A percentile compares a stretch with the other conserved stretches of the same genome.
These are phyloP conservation scores for Phytophthora pisi DNA, from an alignment of 352 stramenopile genomes.

Conservation along the genomic window DNA sequence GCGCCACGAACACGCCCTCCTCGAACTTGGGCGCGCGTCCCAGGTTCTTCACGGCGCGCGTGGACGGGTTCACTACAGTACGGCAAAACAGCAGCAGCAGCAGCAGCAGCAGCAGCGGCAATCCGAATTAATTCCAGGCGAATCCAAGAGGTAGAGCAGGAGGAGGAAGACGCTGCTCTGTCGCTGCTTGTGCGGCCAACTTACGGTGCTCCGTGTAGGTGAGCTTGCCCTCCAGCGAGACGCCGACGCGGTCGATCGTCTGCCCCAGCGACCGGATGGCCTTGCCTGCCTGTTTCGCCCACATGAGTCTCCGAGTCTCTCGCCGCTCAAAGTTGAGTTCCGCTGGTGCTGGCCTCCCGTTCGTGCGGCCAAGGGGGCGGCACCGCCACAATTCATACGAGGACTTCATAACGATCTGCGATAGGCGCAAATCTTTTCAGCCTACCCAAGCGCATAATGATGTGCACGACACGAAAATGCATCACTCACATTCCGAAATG, in stretches of 20 bases:
- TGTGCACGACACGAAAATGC: slow-evolving; percentile 11
- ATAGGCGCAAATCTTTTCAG: slow-evolving; percentile 5
- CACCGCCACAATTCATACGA: slow-evolving; percentile 23
- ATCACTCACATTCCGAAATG: slow-evolving; percentile 12
- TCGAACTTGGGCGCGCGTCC: slow-evolving; percentile 67
- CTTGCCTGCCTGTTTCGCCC: slow-evolving; percentile 80
- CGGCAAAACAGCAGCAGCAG: slow-evolving; percentile 1
- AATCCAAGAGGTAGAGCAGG: slow-evolving; percentile 1
- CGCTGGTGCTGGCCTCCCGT: slow-evolving; percentile 45
- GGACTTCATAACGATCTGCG: not conserved
- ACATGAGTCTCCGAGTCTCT: slow-evolving; percentile 49
- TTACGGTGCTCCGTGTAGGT: slow-evolving; percentile 90
- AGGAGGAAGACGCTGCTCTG: not conserved
- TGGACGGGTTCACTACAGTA: slow-evolving; percentile 80
- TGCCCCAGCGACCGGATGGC: slow-evolving; percentile 84
- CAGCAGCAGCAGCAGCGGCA: slow-evolving; percentile 3
- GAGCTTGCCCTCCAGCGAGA: slow-evolving; percentile 79
- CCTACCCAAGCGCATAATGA: slow-evolving; percentile 13
- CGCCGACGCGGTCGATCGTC: slow-evolving; percentile 85
- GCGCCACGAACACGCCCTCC: slow-evolving; percentile 85
- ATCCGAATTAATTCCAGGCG: slow-evolving; percentile 8
- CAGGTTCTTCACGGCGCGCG: slow-evolving; percentile 74
- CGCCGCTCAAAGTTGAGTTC: slow-evolving; percentile 32
- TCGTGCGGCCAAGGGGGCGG: slow-evolving; percentile 29
- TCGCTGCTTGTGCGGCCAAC: slow-evolving; percentile 23